phyloP scores from a whole-genome alignment of 164 flowering plant genomes.

The Tetracentron sinense region DNA sequence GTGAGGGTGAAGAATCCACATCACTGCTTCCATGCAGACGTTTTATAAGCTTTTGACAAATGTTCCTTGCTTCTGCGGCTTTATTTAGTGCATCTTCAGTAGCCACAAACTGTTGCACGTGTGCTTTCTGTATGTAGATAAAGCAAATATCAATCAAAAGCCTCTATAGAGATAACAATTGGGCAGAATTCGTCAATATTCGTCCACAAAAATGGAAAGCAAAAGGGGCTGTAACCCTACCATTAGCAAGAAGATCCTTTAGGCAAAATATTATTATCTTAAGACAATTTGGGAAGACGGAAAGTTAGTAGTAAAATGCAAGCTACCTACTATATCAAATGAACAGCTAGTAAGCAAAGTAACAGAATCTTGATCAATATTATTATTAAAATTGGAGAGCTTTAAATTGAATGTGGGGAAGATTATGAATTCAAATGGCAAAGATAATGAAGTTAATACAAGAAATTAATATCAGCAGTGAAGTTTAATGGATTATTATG shows the following conservation, averaged over 20 bases:
- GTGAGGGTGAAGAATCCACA: slow-evolving; percentile 38
- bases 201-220: background rate
- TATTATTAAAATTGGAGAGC: background rate
- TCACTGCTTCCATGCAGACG: slow-evolving; percentile 70
- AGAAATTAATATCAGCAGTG: background rate
- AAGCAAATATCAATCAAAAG: slow-evolving; percentile 10
- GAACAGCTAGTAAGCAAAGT: background rate
- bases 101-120: slow-evolving; percentile 96
- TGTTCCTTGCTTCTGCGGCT: slow-evolving; percentile 87
- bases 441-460: too few species aligned
- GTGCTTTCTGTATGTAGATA: slow-evolving; percentile 74
- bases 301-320: background rate
- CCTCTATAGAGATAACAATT: background rate
- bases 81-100: slow-evolving; percentile 97
- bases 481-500: too few species aligned
- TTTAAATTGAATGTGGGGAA: background rate
- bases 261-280: background rate
- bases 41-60: slow-evolving; percentile 62
- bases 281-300: background rate
- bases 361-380: background rate
- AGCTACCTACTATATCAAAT: background rate
- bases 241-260: background rate
- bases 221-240: background rate
- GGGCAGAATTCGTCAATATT: background rate
- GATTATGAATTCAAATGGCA: background rate